A percentile compares a stretch with the other conserved stretches of the same genome.
phyloP scores from a whole-genome alignment of 305 asterid genomes.

The Solanum hybrid region DNA sequence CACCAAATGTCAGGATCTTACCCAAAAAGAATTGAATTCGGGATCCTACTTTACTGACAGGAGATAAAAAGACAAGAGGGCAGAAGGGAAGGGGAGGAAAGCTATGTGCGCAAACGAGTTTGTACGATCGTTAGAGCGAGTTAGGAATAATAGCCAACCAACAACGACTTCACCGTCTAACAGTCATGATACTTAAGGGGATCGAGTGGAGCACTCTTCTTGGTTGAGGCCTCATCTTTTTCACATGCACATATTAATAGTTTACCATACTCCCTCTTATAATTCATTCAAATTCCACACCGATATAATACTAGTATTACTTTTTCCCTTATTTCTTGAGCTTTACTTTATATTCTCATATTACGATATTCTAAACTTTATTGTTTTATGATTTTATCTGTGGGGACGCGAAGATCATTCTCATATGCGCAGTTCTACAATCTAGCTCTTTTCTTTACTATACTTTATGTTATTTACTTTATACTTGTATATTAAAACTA shows the following conservation, averaged over 20 bases:
- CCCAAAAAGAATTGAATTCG: background rate
- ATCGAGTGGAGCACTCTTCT: background rate
- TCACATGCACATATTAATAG: background rate
- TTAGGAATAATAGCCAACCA: background rate
- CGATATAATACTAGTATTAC: background rate
- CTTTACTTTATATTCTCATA: background rate
- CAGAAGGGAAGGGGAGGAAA: background rate
- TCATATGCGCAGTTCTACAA: background rate
- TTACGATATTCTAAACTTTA: background rate
- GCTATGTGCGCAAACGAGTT: background rate
- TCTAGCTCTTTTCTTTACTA: background rate
- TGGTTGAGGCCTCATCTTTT: background rate
- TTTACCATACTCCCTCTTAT: background rate
- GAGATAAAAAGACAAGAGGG: background rate
- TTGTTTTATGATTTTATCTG: background rate
- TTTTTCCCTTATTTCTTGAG: background rate
- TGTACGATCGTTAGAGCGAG: background rate
- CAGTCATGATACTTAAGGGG: background rate
- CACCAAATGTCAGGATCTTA: background rate
- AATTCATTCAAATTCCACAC: background rate
- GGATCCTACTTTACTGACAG: background rate
- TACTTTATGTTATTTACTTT: background rate
- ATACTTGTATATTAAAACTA: background rate
- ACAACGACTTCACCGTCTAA: background rate
- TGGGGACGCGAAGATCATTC: background rate